Base-by-base conservation (phyloP, 2,329 filamentous ascomycete genomes). In the Rachicladosporium sp. region DNA sequence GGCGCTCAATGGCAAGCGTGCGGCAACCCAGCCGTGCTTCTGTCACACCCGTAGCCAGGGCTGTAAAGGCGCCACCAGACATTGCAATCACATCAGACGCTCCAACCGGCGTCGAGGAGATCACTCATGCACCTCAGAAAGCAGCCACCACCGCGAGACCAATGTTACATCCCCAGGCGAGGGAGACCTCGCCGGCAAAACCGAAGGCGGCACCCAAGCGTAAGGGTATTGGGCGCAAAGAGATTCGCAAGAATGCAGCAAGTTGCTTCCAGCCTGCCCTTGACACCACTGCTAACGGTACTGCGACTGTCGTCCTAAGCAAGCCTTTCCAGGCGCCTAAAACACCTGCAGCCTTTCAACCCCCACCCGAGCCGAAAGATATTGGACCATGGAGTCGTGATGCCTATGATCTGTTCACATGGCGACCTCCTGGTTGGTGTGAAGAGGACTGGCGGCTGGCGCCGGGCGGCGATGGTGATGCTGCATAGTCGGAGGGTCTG, bases 341-440 rank as follows among this genome's bases (percentile, higher is more conserved):
- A 23, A 45, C 47, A 38, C 42, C 51, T 31, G 34, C 31, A 11
- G 50, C 42, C 3, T 27, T 36, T 30, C 10, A 42, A 33, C 42
- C 12, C 31, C 35, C 40, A 23, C 35, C 36, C 40, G 32, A 40
- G 44, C 53, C 47, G 45, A 37, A 43, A n/a, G 52, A 68, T 42
- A 63, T 72, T 10, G 78, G 78, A 2, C 73, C 80, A 0, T 84
- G 80, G 80, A 82, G 77, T 48, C 70, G 68, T 15, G 79, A 83
- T 52, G 78, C 80, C 1, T 68, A 74, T 47, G 80, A 84, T 54
- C 52, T 84, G 35, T 71, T 84, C 45, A 76, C 73, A 51, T 74
- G 69, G 51, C 66, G 74, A 35, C 79, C 78, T 29, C 63, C 56
- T 10, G 56, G 52, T 6, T 59, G 57, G 54, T 49, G 59, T 37